Conservation (phyloP, 2,329 filamentous ascomycete species). For the Trichoderma sp. region DNA sequence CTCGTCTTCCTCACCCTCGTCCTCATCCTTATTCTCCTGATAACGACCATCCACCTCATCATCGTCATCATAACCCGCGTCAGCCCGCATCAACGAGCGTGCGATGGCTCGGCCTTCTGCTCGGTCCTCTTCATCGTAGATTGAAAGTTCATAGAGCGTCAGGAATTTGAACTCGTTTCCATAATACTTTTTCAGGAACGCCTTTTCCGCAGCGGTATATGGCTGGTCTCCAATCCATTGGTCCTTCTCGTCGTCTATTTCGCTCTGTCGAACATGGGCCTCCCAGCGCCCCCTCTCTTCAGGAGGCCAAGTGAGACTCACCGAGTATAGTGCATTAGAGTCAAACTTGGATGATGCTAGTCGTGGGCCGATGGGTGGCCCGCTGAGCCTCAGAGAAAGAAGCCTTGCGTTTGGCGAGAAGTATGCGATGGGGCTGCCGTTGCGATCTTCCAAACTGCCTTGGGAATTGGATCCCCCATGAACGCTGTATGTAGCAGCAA, state of each 20-base stretch:
- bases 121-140: constrained; percentile 5
- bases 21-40: background rate
- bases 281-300: background rate
- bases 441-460: background rate
- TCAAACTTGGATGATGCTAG: background rate
- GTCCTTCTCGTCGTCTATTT: background rate
- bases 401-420: background rate
- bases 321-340: background rate
- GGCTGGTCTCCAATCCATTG: background rate
- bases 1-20: background rate
- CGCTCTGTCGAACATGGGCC: background rate
- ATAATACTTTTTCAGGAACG: constrained; percentile 3
- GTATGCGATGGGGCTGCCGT: background rate
- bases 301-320: background rate
- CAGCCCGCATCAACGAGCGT: background rate
- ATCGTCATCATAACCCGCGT: background rate
- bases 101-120: background rate
- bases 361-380: background rate
- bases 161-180: constrained; percentile 4
- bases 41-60: background rate
- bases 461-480: fast-evolving
- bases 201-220: background rate
- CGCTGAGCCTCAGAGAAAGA: background rate
- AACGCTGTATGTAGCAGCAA: background rate
- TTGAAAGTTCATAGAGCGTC: background rate